Evolutionary conservation across 2,329 filamentous ascomycete genomes (phyloP), one percentile per base, ranked within the genome.

Genomic region (Fonsecaea monophora): DNA sequence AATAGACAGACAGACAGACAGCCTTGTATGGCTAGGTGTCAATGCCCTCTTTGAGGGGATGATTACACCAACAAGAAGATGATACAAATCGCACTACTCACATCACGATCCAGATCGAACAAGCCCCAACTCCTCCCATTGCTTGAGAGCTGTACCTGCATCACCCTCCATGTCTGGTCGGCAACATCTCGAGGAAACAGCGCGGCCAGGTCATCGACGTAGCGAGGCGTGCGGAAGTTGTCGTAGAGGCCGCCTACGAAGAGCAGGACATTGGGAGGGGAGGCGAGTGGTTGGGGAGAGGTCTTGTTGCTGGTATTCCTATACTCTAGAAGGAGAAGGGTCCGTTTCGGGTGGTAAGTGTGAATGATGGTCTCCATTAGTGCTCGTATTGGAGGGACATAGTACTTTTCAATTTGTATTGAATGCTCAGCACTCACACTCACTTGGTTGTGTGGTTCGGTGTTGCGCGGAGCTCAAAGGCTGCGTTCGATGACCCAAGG

Each of bases 201-300:
- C 21, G 77, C 67, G 6, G 85, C 83, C 59, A 89, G 78, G 5
- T 77, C 72, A 53, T 67, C 74, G 2, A 86, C 81, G 74, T 87
- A 89, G 18, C 79, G 76, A 7, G 87, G 84, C 5, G 82, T 85
- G 63, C 82, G 80, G 60, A 86, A 79, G 21, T 84, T 86, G 75
- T 89, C 87, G 60, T 80, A 82, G 48, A 89, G 80, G 42, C 87
- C 87, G 66, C 84, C 86, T 60, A 89, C 78, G 78, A 86, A 88
- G 71, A 89, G 77, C 58, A 89, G 77, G 34, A 82, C 85, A 50
- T 68, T 73, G 65, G 37, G 72, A 50, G 53, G 66, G 34, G 61
- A 53, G 34, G 60, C 10, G n/a, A 38, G 21, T 10, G 57, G 13
- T 3, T 10, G n/a, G 5, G 18, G 10, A 37, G 21, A n/a, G 35